phyloP scores from a whole-genome alignment of 208 protist species.

The Acanthamoeba divionensis region DNA sequence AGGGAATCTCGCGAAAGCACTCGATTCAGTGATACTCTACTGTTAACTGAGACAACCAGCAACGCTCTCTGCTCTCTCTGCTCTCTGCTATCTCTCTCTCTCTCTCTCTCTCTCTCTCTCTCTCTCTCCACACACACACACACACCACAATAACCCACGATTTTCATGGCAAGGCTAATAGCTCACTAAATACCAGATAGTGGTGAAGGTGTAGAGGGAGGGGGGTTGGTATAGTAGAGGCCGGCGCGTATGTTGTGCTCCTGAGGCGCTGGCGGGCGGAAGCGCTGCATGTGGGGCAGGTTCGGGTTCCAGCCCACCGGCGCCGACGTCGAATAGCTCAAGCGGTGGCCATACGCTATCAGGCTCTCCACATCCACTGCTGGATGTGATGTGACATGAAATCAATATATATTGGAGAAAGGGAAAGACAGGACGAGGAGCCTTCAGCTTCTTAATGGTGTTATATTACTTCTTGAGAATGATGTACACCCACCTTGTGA shows the following conservation, averaged over 20 bases:
- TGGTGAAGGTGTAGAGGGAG: neutral
- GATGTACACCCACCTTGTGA: neutral
- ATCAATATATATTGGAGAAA: too few species aligned
- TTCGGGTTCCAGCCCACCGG: conserved; percentile 9
- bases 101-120: neutral
- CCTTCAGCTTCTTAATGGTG: neutral
- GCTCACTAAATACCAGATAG: too few species aligned
- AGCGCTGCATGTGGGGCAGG: neutral
- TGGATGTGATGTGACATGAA: too few species aligned
- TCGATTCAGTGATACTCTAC: too few species aligned
- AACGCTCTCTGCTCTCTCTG: neutral
- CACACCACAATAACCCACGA: too few species aligned
- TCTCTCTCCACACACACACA: too few species aligned
- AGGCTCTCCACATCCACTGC: conserved; percentile 1
- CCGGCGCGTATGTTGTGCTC: conserved; percentile 5
- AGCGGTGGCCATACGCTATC: neutral
- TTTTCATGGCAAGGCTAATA: too few species aligned
- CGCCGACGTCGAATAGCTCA: conserved; percentile 29
- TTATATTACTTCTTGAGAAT: neutral
- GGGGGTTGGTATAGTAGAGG: neutral
- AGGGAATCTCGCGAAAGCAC: too few species aligned
- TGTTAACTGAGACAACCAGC: neutral
- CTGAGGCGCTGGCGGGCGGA: neutral
- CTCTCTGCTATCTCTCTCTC: neutral
- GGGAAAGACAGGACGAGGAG: too few species aligned